These are phyloP conservation scores for Fonticula alba DNA, from an alignment of 78 protist species.

Conservation along the genomic window DNA sequence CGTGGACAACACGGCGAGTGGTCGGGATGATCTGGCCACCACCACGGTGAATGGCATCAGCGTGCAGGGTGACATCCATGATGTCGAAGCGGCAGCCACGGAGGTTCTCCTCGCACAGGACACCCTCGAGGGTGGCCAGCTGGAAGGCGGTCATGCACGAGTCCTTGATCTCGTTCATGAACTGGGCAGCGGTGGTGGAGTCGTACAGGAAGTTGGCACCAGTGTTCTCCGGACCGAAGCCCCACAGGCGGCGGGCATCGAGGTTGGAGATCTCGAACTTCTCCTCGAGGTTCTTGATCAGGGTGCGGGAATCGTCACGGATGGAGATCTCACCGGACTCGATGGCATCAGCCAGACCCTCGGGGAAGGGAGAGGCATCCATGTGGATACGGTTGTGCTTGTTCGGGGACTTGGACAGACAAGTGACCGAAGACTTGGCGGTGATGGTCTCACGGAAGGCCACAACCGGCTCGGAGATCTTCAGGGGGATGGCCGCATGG, in stretches of 20 bases:
- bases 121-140: constrained; percentile 88
- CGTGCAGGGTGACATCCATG: constrained; percentile 83
- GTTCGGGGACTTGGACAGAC: constrained; percentile 97
- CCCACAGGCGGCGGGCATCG: constrained; percentile 85
- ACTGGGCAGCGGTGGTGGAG: constrained; percentile 57
- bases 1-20: constrained; percentile 70
- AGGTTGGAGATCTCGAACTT: constrained; percentile 61
- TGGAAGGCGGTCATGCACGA: constrained; percentile 81
- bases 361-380: constrained; percentile 70
- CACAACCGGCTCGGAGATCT: constrained; percentile 93
- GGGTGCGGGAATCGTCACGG: constrained; percentile 52
- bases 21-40: constrained; percentile 83
- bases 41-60: constrained; percentile 98
- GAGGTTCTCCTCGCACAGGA: constrained; percentile 86
- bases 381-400: constrained; percentile 96
- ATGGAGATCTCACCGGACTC: constrained; percentile 51
- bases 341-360: constrained; percentile 72
- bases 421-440: constrained; percentile 24
- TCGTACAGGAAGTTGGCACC: constrained; percentile 91
- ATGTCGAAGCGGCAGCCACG: constrained; percentile 83
- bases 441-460: constrained; percentile 87
- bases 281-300: constrained; percentile 61
- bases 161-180: constrained; percentile 91
- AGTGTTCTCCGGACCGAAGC: constrained; percentile 86
- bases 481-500: constrained; percentile 65